Conservation (phyloP, 2,329 filamentous ascomycete species). For the Ophiostoma piceae region DNA sequence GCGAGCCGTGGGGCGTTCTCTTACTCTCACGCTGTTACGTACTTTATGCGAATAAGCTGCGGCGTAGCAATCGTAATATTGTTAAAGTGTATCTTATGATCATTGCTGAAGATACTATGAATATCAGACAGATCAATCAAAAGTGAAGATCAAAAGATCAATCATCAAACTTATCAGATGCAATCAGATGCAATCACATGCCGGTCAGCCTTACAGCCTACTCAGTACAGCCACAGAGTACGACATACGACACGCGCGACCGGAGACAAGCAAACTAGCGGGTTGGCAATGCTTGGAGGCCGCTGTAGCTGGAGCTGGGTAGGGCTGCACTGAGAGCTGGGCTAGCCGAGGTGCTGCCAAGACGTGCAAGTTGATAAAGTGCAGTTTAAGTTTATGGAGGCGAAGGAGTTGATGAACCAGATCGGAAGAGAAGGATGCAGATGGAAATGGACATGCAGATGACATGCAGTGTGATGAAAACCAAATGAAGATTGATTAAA, state of each 20-base stretch:
- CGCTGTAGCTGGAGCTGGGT: conserved; percentile 2
- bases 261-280: background rate
- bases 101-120: too few species aligned
- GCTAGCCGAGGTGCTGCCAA: background rate
- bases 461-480: too few species aligned
- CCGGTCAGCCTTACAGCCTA: background rate
- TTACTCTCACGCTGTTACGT: background rate
- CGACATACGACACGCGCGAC: background rate
- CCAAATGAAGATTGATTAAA: too few species aligned
- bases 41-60: background rate
- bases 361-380: conserved; percentile 4
- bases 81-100: too few species aligned
- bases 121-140: too few species aligned
- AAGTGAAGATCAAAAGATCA: too few species aligned
- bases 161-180: too few species aligned
- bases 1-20: background rate
- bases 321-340: background rate
- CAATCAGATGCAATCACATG: background rate
- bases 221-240: background rate
- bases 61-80: background rate
- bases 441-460: background rate
- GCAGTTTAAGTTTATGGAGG: background rate
- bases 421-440: background rate
- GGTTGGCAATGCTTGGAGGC: conserved; percentile 9
- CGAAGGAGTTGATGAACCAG: background rate